Base-by-base conservation (phyloP, 2,329 filamentous ascomycete species). In the Clarireedia hainanense region DNA sequence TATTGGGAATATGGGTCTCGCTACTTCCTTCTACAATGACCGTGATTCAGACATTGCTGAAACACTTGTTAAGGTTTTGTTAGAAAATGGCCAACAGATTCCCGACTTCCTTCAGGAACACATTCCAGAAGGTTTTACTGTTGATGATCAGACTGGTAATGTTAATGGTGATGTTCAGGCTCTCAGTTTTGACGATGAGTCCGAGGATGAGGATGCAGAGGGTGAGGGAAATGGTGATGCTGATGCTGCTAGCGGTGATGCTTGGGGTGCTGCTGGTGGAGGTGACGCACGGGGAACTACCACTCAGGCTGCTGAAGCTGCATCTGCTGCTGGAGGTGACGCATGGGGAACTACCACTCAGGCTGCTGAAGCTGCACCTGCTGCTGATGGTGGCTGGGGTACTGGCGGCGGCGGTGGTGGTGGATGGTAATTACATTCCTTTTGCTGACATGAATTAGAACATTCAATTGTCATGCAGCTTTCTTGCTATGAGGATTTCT, bases 11-110 rank as follows among this genome's bases (percentile, higher is more conserved):
- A 79, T 80, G 46, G 94, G 94, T 17, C 74, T 91, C 5, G 91
- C 94, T 0, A 92, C 88, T 0, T 96, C 92, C 0, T 92, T 99
- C 74, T 97, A 86, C 76, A 89, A 85, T 26, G 85, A 91, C 1
- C 75, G 79, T 0, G 88, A 97, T 64, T 81, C 87, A 55, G 79
- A 85, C 3, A 74, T 97, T 43, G 90, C 80, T 0, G 77, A 80
- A 9, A 83, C 87, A 1, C 76, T 99, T 0, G 88, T 89, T 39
- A 91, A 91, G 69, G 84, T 89, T 5, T 76, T 99, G 0, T 67
- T 95, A 0, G 92, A 97, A 72, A 88, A 83, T 5, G 77, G 83
- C 5, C 90, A 96, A 71, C 72, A 76, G 0, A 73, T 99, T 26
- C 94, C 94, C 0, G 88, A 95, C 0, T 97, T 97, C 68, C 79